A percentile compares a stretch with the other conserved stretches of the same genome.
phyloP scores from a whole-genome alignment of 306 rosid species.

The Albizia julibrissin region DNA sequence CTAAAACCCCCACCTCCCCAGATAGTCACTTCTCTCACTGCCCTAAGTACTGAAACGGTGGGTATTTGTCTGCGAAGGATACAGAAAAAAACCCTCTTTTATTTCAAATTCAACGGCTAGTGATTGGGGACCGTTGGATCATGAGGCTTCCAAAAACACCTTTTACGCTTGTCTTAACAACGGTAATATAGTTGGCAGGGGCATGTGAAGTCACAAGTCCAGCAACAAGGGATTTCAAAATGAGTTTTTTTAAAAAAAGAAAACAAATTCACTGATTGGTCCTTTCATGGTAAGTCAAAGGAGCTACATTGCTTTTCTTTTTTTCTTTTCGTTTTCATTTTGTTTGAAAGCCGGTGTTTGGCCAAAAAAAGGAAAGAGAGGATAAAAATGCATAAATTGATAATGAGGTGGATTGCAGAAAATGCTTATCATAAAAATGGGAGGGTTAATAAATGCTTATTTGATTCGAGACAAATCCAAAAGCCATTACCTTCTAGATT shows the following conservation, averaged over 20 bases:
- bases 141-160: slow-evolving; percentile 20
- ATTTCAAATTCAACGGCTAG: slow-evolving; percentile 94
- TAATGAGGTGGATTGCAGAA: not conserved
- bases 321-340: not conserved
- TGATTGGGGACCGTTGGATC: slow-evolving; percentile 77
- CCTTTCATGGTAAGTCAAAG: not conserved
- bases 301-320: not conserved
- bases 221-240: slow-evolving; percentile 44
- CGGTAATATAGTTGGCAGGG: slow-evolving; percentile 60
- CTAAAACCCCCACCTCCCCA: not conserved
- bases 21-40: not conserved
- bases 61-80: slow-evolving; percentile 45
- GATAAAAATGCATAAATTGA: not conserved
- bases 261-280: slow-evolving; percentile 35
- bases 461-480: not conserved
- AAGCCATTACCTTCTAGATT: slow-evolving; percentile 11
- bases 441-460: slow-evolving; percentile 13
- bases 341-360: not conserved
- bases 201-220: slow-evolving; percentile 35
- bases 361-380: not conserved
- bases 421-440: slow-evolving; percentile 9
- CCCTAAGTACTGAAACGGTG: slow-evolving; percentile 26
- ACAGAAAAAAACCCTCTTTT: slow-evolving; percentile 16
- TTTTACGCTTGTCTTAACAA: slow-evolving; percentile 48
- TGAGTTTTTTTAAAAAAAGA: not conserved